Base-by-base conservation (phyloP, 306 rosid genomes). In the Trifolium subterraneum region DNA sequence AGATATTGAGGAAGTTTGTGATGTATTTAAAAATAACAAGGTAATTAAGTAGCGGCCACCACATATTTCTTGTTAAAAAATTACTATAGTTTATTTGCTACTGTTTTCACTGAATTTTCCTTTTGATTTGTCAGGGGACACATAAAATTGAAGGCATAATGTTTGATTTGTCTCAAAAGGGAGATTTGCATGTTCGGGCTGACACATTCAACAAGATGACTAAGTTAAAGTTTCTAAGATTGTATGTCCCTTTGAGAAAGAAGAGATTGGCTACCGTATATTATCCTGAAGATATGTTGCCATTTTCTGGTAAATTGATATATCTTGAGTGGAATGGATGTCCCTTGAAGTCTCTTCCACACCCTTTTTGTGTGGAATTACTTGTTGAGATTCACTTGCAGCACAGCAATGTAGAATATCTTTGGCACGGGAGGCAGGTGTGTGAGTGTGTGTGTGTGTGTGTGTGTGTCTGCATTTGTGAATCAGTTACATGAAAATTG, bases 381-480 rank as follows among this genome's bases (percentile, higher is more conserved):
- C 72, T 81, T 36, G 71, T 76, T 76, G 54, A 63, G 61, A 29
- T 81, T 56, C 31, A 0, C 6, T n/a, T 81, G 78, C 70, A 10
- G 0, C 1, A 1, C 0, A 76, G 74, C 39, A 1, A 48, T 2
- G 29, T 81, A 16, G 14, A 56, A 56, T 47, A 56, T 14, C 66
- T 81, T 12, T 81, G 81, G 81, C 58, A 71, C 0, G 78, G 73
- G 33, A n/a, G 11, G 0, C 73, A 61, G 55, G 80, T 59, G 8
- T 0, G 63, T 54, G 7, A 3, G 5, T 44, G 50, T 5, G 14
- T 14, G 1, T 27, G 31, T 27, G 25, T 2, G 25, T 23, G 25
- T 23, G 25, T 2, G 25, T 2, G 25, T 2, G 2, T 2, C 1
- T n/a, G 12, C 11, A 42, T 1, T 0, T 42, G 11, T 0, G 5